Conservation (phyloP, 306 rosid genomes). For the Purshia tridentata region DNA sequence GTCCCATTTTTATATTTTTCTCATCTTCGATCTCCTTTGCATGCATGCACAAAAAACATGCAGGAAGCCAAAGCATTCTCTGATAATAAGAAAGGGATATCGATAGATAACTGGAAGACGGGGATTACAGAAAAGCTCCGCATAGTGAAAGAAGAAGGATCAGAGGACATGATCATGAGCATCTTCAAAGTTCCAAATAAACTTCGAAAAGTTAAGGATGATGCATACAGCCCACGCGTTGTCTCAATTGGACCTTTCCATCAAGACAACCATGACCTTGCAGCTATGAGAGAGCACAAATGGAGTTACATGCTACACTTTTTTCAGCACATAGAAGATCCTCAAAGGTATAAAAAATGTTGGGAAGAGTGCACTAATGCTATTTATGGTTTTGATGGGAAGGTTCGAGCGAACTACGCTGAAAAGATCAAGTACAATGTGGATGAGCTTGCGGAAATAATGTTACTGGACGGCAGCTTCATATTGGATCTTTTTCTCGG, state of each 20-base stretch:
- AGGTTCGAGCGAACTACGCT: not conserved
- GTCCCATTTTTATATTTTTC: no score
- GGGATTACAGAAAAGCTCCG: no score
- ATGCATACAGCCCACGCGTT: not conserved
- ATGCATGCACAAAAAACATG: no score
- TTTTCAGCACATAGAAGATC: not conserved
- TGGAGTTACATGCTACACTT: not conserved
- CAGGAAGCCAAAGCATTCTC: no score
- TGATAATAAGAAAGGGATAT: no score
- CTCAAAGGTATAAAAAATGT: rapidly evolving
- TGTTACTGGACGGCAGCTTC: no score
- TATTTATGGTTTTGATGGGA: not conserved
- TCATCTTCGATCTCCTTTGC: no score
- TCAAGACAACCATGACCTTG: not conserved
- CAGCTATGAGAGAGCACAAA: not conserved
- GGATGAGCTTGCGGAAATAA: no score
- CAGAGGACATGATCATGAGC: not conserved
- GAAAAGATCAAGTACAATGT: no score
- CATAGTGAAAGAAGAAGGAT: no score
- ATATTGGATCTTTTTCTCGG: no score
- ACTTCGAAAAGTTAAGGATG: not conserved
- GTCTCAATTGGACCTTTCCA: not conserved
- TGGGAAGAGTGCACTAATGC: not conserved
- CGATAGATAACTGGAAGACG: no score
- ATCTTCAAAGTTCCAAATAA: not conserved